Evolutionary conservation across 2,329 filamentous ascomycete species (phyloP), one percentile per base, ranked within the genome.

Genomic region (Penicillium sp.): DNA sequence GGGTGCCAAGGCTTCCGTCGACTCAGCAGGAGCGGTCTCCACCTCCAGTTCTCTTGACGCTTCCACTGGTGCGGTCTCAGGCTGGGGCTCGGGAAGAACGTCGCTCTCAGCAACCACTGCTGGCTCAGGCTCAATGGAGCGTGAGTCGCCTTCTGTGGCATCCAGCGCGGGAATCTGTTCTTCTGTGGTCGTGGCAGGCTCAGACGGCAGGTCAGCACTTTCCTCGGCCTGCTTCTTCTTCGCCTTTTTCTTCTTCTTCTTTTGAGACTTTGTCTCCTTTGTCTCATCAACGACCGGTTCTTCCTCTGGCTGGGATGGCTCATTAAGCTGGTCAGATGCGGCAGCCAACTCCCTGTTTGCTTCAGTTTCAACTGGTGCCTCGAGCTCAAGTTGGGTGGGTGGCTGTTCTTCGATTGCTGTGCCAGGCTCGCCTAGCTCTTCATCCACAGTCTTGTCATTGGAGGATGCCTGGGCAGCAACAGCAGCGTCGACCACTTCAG

Each of bases 401-500:
- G 10, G 11, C 14, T 55, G 26, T 19, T 62, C 59, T 48, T 64
- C 59, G n/a, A 52, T 39, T 3, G 63, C 53, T n/a, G 58, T 59
- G 9, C 48, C 56, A 27, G 59, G 59, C 55, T 67, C 62, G 14
- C 35, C 46, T 1, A 52, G 5, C 3, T 51, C 53, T 21, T 60
- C 53, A 8, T 48, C 35, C 14, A 8, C 31, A 16, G 29, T n/a
- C 19, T 62, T 57, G 4, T 53, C 50, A 21, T 59, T 48, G 48
- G 62, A 7, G 5, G 59, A 16, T 3, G 27, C 33, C 11, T 59
- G 54, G 7, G 61, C 58, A 8, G 57, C 56, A 46, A 68, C 59
- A 24, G 62, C 64, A 6, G 62, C 62, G 35, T 63, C 57, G 19
- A 67, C 64, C 22, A 67, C 33, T 31, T 62, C 51, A 1, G 59